Evolutionary conservation across 2,329 filamentous ascomycete species (phyloP).

Genomic region (Trichoderma koningii): DNA sequence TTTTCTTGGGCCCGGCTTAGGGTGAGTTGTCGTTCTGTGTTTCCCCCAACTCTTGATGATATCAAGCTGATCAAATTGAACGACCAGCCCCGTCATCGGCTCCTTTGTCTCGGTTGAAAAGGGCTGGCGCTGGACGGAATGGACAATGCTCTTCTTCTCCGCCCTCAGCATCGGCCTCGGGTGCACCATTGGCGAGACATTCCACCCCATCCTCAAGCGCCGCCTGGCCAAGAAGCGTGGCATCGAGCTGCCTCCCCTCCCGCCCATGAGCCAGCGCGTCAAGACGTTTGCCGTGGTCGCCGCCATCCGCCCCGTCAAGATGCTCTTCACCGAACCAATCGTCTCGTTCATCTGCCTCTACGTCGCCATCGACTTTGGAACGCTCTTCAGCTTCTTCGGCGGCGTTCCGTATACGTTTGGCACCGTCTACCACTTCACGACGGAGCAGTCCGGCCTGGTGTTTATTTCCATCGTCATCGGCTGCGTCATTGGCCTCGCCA

Average conservation of each 20-base stretch:
- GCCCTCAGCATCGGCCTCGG: slow-evolving; percentile 41
- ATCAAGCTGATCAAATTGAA: no score
- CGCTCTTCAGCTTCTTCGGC: slow-evolving; percentile 56
- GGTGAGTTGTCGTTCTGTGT: slow-evolving; percentile 40
- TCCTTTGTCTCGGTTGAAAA: slow-evolving; percentile 50
- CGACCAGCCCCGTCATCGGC: slow-evolving; percentile 49
- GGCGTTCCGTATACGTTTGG: slow-evolving; percentile 53
- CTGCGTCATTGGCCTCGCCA: slow-evolving; percentile 47
- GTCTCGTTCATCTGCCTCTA: slow-evolving; percentile 58
- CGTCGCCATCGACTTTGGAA: slow-evolving; percentile 53
- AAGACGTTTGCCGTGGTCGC: slow-evolving; percentile 45
- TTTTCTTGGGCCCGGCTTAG: slow-evolving; percentile 55
- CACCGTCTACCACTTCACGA: slow-evolving; percentile 47
- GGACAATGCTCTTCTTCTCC: slow-evolving; percentile 51
- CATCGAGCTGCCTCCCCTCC: slow-evolving; percentile 32
- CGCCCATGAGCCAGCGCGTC: slow-evolving; percentile 35
- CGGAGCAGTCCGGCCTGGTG: slow-evolving; percentile 47
- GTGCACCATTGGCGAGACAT: slow-evolving; percentile 56
- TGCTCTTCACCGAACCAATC: slow-evolving; percentile 65
- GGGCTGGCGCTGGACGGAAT: slow-evolving; percentile 58
- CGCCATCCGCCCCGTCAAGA: slow-evolving; percentile 54
- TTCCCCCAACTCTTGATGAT: neutral
- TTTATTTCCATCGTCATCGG: slow-evolving; percentile 51
- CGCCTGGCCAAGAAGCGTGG: slow-evolving; percentile 43
- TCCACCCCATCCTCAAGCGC: slow-evolving; percentile 53